Evolutionary conservation across 2,329 filamentous ascomycete species (phyloP).

Genomic region (Chaetothyriales sp.): DNA sequence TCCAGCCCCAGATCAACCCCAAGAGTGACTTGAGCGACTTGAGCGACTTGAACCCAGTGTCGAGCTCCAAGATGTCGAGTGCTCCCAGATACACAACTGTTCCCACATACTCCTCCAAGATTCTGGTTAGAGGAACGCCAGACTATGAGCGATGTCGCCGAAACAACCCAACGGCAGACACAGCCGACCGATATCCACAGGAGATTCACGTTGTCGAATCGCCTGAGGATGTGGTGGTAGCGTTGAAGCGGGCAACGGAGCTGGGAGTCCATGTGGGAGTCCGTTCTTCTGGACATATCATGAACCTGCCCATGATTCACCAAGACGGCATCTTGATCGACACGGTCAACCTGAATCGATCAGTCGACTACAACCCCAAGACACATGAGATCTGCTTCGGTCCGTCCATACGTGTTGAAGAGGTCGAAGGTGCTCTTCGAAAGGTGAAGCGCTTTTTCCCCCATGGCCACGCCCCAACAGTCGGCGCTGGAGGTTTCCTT

Average conservation of each 20-base stretch:
- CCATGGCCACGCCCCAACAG: conserved; percentile 17
- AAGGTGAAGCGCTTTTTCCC: conserved; percentile 14
- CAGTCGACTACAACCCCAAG: conserved; percentile 1
- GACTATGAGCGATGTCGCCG: no score
- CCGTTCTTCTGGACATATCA: conserved; percentile 2
- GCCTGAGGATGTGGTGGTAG: conserved; percentile 1
- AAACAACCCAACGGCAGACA: no score
- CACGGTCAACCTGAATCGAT: conserved; percentile 2
- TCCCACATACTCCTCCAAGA: no score
- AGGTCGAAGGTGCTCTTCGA: conserved; percentile 2
- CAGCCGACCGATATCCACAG: no score
- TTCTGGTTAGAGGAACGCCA: no score
- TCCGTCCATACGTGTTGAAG: neutral
- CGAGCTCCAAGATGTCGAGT: no score
- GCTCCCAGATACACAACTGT: no score
- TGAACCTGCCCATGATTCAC: conserved; percentile 1
- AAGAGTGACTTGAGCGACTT: no score
- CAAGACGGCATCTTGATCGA: conserved; percentile 3
- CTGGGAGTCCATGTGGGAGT: neutral
- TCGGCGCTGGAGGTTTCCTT: conserved; percentile 18
- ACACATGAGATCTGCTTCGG: conserved; percentile 3
- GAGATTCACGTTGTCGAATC: neutral
- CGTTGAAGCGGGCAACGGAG: conserved; percentile 1
- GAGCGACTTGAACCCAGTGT: no score
- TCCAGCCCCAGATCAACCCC: no score